A percentile compares a stretch with the other conserved stretches of the same genome.
phyloP scores from a whole-genome alignment of 768 basidiomycete species.

The Multifurca ochricompacta region DNA sequence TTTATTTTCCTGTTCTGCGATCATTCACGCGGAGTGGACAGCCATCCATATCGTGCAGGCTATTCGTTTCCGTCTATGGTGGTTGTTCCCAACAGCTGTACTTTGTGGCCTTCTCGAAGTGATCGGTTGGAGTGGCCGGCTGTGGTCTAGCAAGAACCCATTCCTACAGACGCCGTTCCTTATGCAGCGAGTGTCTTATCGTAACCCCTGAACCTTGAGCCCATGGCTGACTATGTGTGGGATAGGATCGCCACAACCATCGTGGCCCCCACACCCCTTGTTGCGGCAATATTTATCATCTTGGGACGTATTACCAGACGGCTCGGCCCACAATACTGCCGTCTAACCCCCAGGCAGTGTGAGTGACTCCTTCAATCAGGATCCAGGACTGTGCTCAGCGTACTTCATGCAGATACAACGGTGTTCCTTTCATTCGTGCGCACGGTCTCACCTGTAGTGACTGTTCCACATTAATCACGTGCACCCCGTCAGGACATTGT shows the following conservation, averaged over 20 bases:
- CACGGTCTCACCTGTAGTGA: neutral
- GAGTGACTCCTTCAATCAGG: constrained; percentile 8
- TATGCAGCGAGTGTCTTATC: constrained; percentile 32
- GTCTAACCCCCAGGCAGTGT: constrained; percentile 14
- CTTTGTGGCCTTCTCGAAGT: constrained; percentile 30
- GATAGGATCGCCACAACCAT: constrained; percentile 29
- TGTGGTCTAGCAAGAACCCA: constrained; percentile 29
- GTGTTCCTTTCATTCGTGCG: constrained; percentile 3
- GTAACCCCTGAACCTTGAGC: neutral
- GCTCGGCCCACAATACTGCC: constrained; percentile 23
- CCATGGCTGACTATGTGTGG: neutral
- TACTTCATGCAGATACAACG: neutral
- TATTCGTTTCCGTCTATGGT: constrained; percentile 29
- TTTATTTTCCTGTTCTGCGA: neutral
- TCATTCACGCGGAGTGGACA: neutral
- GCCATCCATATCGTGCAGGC: constrained; percentile 27
- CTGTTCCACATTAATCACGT: neutral
- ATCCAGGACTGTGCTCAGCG: neutral
- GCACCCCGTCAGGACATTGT: constrained; percentile 1
- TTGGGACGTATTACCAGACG: constrained; percentile 18
- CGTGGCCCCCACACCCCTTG: constrained; percentile 21
- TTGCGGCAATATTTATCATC: constrained; percentile 21
- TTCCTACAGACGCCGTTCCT: constrained; percentile 29
- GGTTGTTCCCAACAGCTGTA: constrained; percentile 29
- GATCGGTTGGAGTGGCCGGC: constrained; percentile 33